phyloP scores from a whole-genome alignment of 768 basidiomycete genomes.

The Pholiota molesta region DNA sequence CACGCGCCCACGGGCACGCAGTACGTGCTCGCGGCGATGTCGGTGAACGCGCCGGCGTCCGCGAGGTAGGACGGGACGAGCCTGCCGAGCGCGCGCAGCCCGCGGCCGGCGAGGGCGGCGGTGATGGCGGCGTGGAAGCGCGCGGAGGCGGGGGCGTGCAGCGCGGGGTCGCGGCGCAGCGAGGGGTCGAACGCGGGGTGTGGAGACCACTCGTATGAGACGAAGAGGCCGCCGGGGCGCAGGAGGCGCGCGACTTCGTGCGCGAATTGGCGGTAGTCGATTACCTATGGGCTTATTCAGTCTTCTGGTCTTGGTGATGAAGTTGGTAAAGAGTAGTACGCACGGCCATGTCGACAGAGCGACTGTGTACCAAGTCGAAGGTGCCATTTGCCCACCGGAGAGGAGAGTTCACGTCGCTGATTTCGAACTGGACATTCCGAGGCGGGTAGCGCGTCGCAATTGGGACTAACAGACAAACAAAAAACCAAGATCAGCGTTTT shows the following conservation, averaged over 20 bases:
- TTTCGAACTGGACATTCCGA: constrained; percentile 65
- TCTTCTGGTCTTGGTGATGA: not conserved
- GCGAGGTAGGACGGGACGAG: constrained; percentile 40
- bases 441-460: constrained; percentile 67
- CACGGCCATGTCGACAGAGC: constrained; percentile 62
- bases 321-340: constrained; percentile 21
- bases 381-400: constrained; percentile 53
- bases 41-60: constrained; percentile 41
- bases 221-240: constrained; percentile 70
- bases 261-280: constrained; percentile 54
- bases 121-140: constrained; percentile 43
- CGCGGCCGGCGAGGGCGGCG: constrained; percentile 34
- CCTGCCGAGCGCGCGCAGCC: constrained; percentile 41
- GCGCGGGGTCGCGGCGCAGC: constrained; percentile 34
- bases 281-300: constrained; percentile 44
- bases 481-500: not conserved
- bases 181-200: constrained; percentile 34
- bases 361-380: constrained; percentile 73
- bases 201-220: constrained; percentile 62
- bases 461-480: constrained; percentile 50
- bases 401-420: constrained; percentile 60
- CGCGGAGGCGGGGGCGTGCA: constrained; percentile 42
- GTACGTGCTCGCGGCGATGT: constrained; percentile 35
- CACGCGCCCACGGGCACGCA: constrained; percentile 63
- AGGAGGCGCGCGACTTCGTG: constrained; percentile 65